Percentiles rank a stretch among this genome's conserved stretches.
These are phyloP conservation scores for Passiflora organensis DNA, from an alignment of 345 rosid species.

Conservation along the genomic window DNA sequence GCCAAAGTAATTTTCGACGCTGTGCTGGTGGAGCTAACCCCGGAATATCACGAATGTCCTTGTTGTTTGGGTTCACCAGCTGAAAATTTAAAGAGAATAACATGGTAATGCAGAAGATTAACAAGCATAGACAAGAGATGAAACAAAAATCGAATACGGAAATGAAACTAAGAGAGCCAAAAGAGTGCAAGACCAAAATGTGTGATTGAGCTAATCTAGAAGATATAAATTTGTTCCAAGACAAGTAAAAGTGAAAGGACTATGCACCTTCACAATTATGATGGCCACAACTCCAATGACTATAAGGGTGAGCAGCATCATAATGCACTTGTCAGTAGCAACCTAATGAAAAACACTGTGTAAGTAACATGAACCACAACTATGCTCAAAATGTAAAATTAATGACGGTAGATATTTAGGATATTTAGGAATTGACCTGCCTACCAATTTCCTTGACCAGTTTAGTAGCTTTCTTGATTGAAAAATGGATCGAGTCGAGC, in stretches of 20 bases:
- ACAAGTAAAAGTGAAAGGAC: background rate
- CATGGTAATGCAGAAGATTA: constrained; percentile 1
- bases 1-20: constrained; percentile 72
- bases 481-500: constrained; percentile 90
- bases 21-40: constrained; percentile 92
- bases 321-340: constrained; percentile 90
- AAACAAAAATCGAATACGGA: too few relatives aligned
- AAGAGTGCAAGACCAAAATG: background rate
- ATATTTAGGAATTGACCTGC: constrained; percentile 62
- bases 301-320: constrained; percentile 75
- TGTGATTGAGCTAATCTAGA: background rate
- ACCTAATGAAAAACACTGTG: constrained; percentile 37
- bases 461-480: constrained; percentile 87
- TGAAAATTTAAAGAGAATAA: constrained; percentile 19
- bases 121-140: background rate
- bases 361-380: background rate
- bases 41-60: constrained; percentile 79
- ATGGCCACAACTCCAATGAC: constrained; percentile 81
- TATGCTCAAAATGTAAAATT: background rate
- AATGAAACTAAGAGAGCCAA: background rate
- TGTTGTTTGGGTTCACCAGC: constrained; percentile 88
- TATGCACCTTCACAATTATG: constrained; percentile 77
- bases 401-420: too few relatives aligned
- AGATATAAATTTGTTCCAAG: background rate
- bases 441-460: constrained; percentile 97